phyloP scores from a whole-genome alignment of 2,329 filamentous ascomycete species.

The Fusarium dlaminii region DNA sequence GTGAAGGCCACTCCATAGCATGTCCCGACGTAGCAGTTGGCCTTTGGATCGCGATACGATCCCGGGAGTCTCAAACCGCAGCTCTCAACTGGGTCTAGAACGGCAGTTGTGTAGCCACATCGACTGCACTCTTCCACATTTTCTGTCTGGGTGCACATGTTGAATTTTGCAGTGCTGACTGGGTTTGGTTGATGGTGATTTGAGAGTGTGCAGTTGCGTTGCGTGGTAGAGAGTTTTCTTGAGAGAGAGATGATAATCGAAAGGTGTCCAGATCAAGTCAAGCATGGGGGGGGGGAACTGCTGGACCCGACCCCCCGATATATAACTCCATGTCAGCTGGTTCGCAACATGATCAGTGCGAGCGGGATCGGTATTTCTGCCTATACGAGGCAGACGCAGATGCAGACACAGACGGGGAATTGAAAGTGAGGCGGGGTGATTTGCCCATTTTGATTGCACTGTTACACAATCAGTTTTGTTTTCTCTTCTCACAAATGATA shows the following conservation, averaged over 20 bases:
- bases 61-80: conserved; percentile 19
- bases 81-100: conserved; percentile 16
- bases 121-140: conserved; percentile 23
- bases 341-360: conserved; percentile 24
- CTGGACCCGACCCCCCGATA: conserved; percentile 10
- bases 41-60: conserved; percentile 5
- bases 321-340: conserved; percentile 29
- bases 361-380: conserved; percentile 16
- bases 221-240: neutral
- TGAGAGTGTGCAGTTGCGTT: neutral
- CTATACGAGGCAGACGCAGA: conserved; percentile 20
- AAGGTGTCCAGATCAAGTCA: neutral
- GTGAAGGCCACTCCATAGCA: conserved; percentile 29
- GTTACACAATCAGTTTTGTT: conserved; percentile 13
- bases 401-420: neutral
- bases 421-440: conserved; percentile 26
- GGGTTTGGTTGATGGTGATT: neutral
- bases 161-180: neutral
- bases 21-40: conserved; percentile 8
- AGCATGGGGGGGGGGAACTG: conserved; percentile 10
- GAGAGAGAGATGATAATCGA: neutral
- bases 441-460: conserved; percentile 8
- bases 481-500: conserved; percentile 18
- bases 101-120: conserved; percentile 11
- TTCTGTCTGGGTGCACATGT: conserved; percentile 31